Evolutionary conservation across 495 filamentous ascomycete species (phyloP).

Genomic region (Annulohypoxylon stygium): DNA sequence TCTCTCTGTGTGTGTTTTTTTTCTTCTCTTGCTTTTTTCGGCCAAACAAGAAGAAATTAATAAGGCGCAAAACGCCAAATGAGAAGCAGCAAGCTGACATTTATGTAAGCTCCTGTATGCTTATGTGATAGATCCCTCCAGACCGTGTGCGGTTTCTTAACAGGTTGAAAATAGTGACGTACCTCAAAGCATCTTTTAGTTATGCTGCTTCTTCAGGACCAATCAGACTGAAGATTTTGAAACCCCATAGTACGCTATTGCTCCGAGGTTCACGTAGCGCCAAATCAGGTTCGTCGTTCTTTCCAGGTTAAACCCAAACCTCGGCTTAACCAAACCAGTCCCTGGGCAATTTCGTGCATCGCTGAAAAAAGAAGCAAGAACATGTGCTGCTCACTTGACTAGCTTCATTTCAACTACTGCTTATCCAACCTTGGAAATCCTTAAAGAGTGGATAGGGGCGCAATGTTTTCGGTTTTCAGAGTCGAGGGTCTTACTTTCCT

Average conservation of each 20-base stretch:
- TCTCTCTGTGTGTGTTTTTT: too few relatives aligned
- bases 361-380: conserved; percentile 7
- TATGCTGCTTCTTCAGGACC: not conserved
- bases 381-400: conserved; percentile 26
- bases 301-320: conserved; percentile 13
- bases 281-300: conserved; percentile 20
- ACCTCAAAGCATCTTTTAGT: not conserved
- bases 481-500: not conserved
- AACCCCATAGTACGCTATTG: conserved; percentile 13
- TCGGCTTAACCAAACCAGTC: conserved; percentile 25
- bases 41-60: not conserved
- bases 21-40: not conserved
- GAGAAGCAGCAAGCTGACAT: not conserved
- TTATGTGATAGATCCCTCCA: not conserved
- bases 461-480: not conserved
- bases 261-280: conserved; percentile 19
- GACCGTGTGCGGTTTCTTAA: not conserved
- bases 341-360: conserved; percentile 25
- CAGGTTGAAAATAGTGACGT: conserved; percentile 14
- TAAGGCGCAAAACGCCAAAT: not conserved
- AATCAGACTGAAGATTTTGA: conserved; percentile 2
- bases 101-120: conserved; percentile 1
- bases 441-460: not conserved
- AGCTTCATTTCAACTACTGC: not conserved
- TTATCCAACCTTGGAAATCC: conserved; percentile 1